These are phyloP conservation scores for Fusarium papillatum DNA, from an alignment of 2,329 filamentous ascomycete genomes.

Conservation along the genomic window DNA sequence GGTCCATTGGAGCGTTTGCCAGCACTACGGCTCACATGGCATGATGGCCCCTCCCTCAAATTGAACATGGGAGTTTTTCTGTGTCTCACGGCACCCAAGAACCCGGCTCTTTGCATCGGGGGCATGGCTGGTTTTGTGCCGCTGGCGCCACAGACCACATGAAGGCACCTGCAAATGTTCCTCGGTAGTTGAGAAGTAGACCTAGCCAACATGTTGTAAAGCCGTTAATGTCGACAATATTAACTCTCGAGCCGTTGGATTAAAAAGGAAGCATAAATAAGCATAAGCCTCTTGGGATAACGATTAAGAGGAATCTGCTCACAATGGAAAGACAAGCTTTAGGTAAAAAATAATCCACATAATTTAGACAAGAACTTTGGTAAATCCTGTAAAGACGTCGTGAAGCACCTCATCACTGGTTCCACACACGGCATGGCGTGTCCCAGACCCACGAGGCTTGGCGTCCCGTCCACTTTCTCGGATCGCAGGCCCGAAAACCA, in stretches of 20 bases:
- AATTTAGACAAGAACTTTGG: not conserved
- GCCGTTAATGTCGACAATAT: not conserved
- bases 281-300: not conserved
- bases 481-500: constrained; percentile 38
- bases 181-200: constrained; percentile 24
- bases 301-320: not conserved
- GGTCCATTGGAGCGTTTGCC: not conserved
- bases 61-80: constrained; percentile 10
- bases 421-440: not conserved
- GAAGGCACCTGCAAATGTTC: constrained; percentile 9
- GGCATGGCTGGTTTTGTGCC: not conserved
- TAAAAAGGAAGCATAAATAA: not conserved
- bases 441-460: not conserved
- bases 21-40: constrained; percentile 12
- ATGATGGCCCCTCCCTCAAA: constrained; percentile 8
- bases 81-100: not conserved
- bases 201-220: not conserved
- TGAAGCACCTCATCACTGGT: not conserved
- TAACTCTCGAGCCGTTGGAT: not conserved
- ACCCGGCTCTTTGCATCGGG: not conserved
- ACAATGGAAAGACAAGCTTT: no score
- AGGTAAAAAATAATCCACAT: not conserved
- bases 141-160: constrained; percentile 6
- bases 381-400: not conserved
- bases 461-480: constrained; percentile 23